Conservation (phyloP, 2,329 filamentous ascomycete species). For the Colletotrichum sp. region DNA sequence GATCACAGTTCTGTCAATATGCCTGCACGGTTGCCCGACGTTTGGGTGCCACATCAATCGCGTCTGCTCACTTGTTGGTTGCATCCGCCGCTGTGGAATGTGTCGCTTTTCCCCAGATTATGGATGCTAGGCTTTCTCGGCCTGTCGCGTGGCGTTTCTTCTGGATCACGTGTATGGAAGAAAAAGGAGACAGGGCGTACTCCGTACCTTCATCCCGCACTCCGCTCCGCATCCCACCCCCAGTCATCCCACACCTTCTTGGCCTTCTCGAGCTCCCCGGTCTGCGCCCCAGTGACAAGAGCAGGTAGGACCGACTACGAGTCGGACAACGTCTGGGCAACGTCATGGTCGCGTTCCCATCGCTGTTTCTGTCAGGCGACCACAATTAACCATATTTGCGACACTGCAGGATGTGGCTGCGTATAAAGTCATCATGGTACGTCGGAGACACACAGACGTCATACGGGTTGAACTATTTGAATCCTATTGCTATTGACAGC, state of each 20-base stretch:
- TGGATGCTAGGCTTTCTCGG: not conserved
- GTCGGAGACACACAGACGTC: not conserved
- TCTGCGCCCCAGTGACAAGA: slow-evolving; percentile 12
- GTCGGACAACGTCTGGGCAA: slow-evolving; percentile 8
- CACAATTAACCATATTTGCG: not conserved
- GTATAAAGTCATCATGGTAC: slow-evolving; percentile 16
- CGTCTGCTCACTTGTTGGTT: not conserved
- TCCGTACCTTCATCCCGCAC: not conserved
- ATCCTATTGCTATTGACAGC: not conserved
- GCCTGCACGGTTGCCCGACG: not conserved
- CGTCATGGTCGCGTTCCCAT: slow-evolving; percentile 13
- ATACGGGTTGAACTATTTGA: not conserved
- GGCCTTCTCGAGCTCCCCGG: not conserved
- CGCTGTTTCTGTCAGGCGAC: slow-evolving; percentile 1
- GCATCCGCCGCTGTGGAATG: not conserved
- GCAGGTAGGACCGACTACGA: slow-evolving; percentile 11
- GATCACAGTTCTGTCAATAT: not conserved
- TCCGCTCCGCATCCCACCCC: not conserved
- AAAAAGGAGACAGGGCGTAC: not conserved
- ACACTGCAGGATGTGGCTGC: not conserved
- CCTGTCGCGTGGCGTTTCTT: slow-evolving; percentile 7
- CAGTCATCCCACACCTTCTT: slow-evolving; percentile 1
- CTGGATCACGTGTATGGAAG: not conserved
- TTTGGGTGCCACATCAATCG: not conserved
- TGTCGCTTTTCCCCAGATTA: slow-evolving; percentile 1